phyloP scores from a whole-genome alignment of 306 rosid species.

The Oemleria cerasiformis region DNA sequence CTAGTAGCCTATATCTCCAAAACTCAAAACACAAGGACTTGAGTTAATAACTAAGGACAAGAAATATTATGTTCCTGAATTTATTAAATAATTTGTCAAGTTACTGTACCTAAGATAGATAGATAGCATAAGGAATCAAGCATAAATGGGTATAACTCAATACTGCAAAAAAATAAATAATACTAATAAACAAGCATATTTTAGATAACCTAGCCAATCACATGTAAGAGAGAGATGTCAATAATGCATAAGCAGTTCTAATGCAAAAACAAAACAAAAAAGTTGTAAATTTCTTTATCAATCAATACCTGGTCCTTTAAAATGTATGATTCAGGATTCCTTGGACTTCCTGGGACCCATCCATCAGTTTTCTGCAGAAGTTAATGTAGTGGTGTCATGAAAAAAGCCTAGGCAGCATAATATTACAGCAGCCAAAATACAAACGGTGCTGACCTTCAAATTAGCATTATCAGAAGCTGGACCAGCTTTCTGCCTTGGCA shows the following conservation, averaged over 20 bases:
- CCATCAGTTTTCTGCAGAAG: constrained; percentile 41
- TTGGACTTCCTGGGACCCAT: constrained; percentile 75
- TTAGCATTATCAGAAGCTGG: constrained; percentile 54
- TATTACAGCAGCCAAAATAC: constrained; percentile 6
- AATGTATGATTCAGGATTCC: constrained; percentile 79
- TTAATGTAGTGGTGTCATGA: constrained; percentile 2
- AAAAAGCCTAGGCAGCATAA: constrained; percentile 8
- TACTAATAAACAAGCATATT: background rate
- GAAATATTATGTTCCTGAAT: background rate
- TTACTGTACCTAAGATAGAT: background rate
- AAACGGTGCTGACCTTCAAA: constrained; percentile 44
- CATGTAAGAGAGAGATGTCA: background rate
- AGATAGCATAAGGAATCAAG: background rate
- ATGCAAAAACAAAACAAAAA: background rate
- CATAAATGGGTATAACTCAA: background rate
- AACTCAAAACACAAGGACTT: background rate
- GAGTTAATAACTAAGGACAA: background rate
- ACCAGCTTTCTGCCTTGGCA: constrained; percentile 74
- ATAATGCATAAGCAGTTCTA: background rate
- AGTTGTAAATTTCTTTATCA: background rate
- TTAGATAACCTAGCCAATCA: background rate
- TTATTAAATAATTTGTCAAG: background rate
- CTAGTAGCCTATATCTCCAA: background rate
- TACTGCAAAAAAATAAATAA: background rate
- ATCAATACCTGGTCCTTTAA: constrained; percentile 63